phyloP scores from a whole-genome alignment of 2,329 filamentous ascomycete species.

The Rhynchosporium graminicola region DNA sequence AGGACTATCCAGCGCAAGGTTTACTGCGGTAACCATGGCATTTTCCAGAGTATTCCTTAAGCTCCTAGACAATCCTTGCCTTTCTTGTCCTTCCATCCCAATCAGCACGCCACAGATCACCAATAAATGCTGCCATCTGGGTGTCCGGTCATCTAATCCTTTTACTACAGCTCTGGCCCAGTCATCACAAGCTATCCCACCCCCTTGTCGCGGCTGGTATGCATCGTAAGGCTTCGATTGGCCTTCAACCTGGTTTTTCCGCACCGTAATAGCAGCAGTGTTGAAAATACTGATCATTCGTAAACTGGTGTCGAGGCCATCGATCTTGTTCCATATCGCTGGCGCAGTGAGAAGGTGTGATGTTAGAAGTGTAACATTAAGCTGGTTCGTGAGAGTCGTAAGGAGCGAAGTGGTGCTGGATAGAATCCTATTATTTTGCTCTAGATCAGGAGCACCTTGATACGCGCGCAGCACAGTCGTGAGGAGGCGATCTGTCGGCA shows the following conservation, averaged over 20 bases:
- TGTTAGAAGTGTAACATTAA: conserved; percentile 59
- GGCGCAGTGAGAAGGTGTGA: conserved; percentile 59
- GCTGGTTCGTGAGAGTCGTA: conserved; percentile 58
- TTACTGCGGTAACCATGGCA: conserved; percentile 61
- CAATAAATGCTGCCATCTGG: conserved; percentile 68
- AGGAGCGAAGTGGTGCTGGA: conserved; percentile 57
- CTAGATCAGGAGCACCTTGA: conserved; percentile 34
- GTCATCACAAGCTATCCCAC: conserved; percentile 50
- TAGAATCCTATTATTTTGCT: conserved; percentile 41
- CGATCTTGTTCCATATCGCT: conserved; percentile 55
- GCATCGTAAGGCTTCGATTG: conserved; percentile 39
- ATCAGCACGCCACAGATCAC: conserved; percentile 61
- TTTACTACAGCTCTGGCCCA: conserved; percentile 45
- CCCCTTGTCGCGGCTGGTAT: conserved; percentile 44
- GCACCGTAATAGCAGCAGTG: conserved; percentile 46
- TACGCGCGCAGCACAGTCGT: conserved; percentile 40
- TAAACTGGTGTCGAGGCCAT: conserved; percentile 53
- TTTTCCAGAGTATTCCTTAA: conserved; percentile 59
- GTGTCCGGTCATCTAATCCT: conserved; percentile 54
- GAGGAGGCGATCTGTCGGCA: conserved; percentile 40
- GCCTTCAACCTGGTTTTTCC: conserved; percentile 40
- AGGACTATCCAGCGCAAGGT: conserved; percentile 58
- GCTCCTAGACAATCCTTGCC: conserved; percentile 54
- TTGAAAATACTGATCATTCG: conserved; percentile 59
- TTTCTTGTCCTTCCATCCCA: conserved; percentile 59